Evolutionary conservation across 495 filamentous ascomycete genomes (phyloP).

Genomic region (Hypoxylon fragiforme): DNA sequence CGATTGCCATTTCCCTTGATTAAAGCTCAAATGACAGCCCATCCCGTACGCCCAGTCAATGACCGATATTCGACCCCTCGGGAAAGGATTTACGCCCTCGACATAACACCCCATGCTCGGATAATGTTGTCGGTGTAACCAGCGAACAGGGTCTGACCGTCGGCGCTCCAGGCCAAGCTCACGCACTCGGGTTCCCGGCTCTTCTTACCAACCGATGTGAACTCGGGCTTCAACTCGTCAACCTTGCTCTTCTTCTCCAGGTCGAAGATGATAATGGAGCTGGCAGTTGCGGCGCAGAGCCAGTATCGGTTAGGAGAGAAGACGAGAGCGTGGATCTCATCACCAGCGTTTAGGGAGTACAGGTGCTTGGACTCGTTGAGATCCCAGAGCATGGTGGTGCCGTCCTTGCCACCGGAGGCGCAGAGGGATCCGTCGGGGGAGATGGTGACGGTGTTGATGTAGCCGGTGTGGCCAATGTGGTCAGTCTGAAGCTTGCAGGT

Average conservation of each 20-base stretch:
- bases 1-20: conserved; percentile 39
- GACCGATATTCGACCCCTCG: conserved; percentile 34
- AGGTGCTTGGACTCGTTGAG: conserved; percentile 99
- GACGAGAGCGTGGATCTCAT: conserved; percentile 99
- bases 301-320: conserved; percentile 99
- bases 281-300: conserved; percentile 96
- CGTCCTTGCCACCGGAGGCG: conserved; percentile 99
- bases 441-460: conserved; percentile 99
- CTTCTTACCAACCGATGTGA: conserved; percentile 97
- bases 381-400: conserved; percentile 99
- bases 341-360: conserved; percentile 98
- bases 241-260: conserved; percentile 99
- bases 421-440: conserved; percentile 99
- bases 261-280: conserved; percentile 99
- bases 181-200: conserved; percentile 98
- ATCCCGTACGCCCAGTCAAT: conserved; percentile 43
- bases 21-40: conserved; percentile 44
- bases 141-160: conserved; percentile 98
- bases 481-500: conserved; percentile 99
- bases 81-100: conserved; percentile 54
- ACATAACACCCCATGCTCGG: conserved; percentile 98
- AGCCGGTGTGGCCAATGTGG: conserved; percentile 99
- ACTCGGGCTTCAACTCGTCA: conserved; percentile 99
- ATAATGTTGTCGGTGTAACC: conserved; percentile 99
- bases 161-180: conserved; percentile 92